Evolutionary conservation across 495 filamentous ascomycete species (phyloP).

Genomic region (Hypomontagnella monticulosa): DNA sequence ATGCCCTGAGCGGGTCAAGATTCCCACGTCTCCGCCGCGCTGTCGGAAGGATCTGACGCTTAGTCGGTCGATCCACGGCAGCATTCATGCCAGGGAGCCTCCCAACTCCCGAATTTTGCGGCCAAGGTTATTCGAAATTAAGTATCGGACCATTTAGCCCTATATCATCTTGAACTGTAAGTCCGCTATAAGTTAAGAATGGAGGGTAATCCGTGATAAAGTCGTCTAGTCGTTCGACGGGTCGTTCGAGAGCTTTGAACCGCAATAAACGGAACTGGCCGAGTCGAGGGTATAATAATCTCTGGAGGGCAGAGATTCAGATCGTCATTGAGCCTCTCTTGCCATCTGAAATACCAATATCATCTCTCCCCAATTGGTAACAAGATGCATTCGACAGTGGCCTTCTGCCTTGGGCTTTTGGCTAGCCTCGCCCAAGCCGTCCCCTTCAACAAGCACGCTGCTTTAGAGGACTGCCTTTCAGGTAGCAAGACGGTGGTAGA

Average conservation of each 20-base stretch:
- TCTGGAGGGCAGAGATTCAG: slow-evolving; percentile 5
- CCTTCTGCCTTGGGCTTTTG: slow-evolving; percentile 40
- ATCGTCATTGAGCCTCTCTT: slow-evolving; percentile 3
- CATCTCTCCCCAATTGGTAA: slow-evolving; percentile 1
- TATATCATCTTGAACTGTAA: slow-evolving; percentile 23
- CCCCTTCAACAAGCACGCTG: slow-evolving; percentile 43
- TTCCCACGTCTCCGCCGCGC: slow-evolving; percentile 17
- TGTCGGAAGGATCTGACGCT: not conserved
- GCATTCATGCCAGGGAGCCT: slow-evolving; percentile 11
- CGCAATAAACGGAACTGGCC: slow-evolving; percentile 33
- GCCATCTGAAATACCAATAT: slow-evolving; percentile 5
- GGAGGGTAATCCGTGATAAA: slow-evolving; percentile 20
- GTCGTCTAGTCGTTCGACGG: slow-evolving; percentile 28
- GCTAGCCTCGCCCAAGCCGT: slow-evolving; percentile 32
- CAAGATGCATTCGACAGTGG: slow-evolving; percentile 38
- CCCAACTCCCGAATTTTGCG: slow-evolving; percentile 29
- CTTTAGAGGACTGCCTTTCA: slow-evolving; percentile 54
- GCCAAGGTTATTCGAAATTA: slow-evolving; percentile 38
- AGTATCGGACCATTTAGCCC: slow-evolving; percentile 37
- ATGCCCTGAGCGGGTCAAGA: slow-evolving; percentile 17
- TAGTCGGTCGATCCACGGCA: slow-evolving; percentile 29
- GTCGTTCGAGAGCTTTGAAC: slow-evolving; percentile 33
- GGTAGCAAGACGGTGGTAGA: slow-evolving; percentile 47
- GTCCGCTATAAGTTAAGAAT: slow-evolving; percentile 37
- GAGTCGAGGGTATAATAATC: slow-evolving; percentile 38